Evolutionary conservation across 768 basidiomycete species (phyloP).

Genomic region (Collybiopsis confluens): DNA sequence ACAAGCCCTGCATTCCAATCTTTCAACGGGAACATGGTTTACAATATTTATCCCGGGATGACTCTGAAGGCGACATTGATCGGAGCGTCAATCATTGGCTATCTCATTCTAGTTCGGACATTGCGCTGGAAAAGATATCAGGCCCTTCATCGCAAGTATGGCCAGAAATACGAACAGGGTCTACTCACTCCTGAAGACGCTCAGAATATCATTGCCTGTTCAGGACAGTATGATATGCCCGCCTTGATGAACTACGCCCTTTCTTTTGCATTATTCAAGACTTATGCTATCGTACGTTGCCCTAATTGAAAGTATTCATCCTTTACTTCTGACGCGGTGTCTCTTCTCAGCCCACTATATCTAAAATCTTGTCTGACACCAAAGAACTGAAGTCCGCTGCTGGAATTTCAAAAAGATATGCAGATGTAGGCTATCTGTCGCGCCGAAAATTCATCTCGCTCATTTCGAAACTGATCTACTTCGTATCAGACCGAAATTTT

Average conservation of each 20-base stretch:
- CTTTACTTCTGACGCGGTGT: not conserved
- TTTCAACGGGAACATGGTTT: no score
- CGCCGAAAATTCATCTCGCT: no score
- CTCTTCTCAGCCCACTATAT: slow-evolving; percentile 38
- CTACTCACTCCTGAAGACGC: slow-evolving; percentile 41
- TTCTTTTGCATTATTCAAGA: slow-evolving; percentile 51
- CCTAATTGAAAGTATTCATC: not conserved
- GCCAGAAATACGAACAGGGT: slow-evolving; percentile 23
- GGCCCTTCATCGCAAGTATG: slow-evolving; percentile 36
- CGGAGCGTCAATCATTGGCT: slow-evolving; percentile 7
- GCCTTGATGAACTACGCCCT: slow-evolving; percentile 32
- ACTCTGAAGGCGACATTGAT: no score
- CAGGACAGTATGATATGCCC: slow-evolving; percentile 42
- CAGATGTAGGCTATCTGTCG: slow-evolving; percentile 37
- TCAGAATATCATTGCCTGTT: slow-evolving; percentile 33
- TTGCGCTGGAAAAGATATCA: slow-evolving; percentile 41
- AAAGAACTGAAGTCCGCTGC: slow-evolving; percentile 32
- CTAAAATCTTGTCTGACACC: slow-evolving; percentile 36
- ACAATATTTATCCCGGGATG: no score
- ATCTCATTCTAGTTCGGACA: slow-evolving; percentile 26
- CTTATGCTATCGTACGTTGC: slow-evolving; percentile 45
- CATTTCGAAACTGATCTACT: no score
- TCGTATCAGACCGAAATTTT: slow-evolving; percentile 42
- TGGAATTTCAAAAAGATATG: slow-evolving; percentile 37
- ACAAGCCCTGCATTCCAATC: no score